phyloP scores from a whole-genome alignment of 192 early-diverging fungal genomes.

The Mortierella hygrophila region DNA sequence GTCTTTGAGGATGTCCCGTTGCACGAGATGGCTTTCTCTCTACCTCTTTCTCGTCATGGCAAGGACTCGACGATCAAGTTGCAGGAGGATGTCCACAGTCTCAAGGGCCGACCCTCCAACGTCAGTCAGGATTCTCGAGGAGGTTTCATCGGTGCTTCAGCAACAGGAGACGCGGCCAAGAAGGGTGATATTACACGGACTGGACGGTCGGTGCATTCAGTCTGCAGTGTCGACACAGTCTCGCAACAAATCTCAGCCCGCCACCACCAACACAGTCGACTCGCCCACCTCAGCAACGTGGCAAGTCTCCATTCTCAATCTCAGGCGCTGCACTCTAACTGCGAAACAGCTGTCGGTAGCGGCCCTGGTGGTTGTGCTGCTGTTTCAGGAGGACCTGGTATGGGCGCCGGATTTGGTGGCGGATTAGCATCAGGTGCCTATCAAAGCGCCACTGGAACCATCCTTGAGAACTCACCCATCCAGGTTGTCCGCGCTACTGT shows the following conservation, averaged over 20 bases:
- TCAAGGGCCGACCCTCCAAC: slow-evolving; percentile 22
- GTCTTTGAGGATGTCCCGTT: slow-evolving; percentile 26
- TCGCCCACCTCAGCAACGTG: slow-evolving; percentile 23
- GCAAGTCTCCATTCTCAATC: slow-evolving; percentile 32
- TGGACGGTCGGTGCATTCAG: slow-evolving; percentile 39
- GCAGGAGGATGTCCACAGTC: slow-evolving; percentile 21
- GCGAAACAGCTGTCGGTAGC: neutral
- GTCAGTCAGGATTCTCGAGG: slow-evolving; percentile 19
- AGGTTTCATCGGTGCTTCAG: neutral
- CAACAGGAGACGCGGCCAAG: neutral
- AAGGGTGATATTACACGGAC: neutral
- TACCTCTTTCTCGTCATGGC: neutral
- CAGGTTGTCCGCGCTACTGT: slow-evolving; percentile 56
- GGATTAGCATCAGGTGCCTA: slow-evolving; percentile 1
- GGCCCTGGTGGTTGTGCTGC: neutral
- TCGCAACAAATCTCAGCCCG: slow-evolving; percentile 40
- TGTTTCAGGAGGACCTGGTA: neutral
- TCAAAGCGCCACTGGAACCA: neutral
- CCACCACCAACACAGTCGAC: slow-evolving; percentile 36
- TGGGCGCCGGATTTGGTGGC: neutral
- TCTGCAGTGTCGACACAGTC: slow-evolving; percentile 41
- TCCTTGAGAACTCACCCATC: slow-evolving; percentile 54
- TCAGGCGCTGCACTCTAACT: slow-evolving; percentile 5
- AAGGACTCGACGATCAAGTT: neutral
- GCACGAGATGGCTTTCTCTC: slow-evolving; percentile 12